These are phyloP conservation scores for Oryza punctata DNA, from an alignment of 176 grass and related monocot species.

Conservation along the genomic window DNA sequence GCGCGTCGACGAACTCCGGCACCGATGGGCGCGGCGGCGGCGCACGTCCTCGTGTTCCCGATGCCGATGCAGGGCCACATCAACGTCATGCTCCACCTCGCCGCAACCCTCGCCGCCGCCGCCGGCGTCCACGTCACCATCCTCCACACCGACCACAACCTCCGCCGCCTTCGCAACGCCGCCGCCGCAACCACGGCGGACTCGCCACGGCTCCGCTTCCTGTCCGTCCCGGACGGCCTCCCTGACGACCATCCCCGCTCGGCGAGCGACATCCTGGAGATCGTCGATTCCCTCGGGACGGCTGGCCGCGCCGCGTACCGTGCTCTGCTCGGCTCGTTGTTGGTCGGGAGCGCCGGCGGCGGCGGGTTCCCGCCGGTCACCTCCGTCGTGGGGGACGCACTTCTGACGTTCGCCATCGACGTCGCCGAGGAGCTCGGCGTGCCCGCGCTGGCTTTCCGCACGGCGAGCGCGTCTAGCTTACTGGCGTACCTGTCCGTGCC, in stretches of 20 bases:
- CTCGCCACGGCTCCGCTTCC: neutral
- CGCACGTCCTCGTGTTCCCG: neutral
- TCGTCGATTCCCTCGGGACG: neutral
- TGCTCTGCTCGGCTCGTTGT: neutral
- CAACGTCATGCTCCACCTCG: neutral
- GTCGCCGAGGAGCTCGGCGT: conserved; percentile 50
- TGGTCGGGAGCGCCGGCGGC: too few species aligned
- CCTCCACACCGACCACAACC: neutral
- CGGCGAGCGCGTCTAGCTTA: conserved; percentile 32
- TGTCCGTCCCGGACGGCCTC: neutral
- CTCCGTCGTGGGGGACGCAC: neutral
- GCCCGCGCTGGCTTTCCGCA: conserved; percentile 50
- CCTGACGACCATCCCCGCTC: neutral
- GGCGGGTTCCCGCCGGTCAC: neutral
- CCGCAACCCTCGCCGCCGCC: neutral
- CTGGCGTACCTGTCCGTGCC: conserved; percentile 46
- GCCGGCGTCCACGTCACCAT: neutral
- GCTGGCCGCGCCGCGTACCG: neutral
- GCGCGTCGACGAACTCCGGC: too few species aligned
- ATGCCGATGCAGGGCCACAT: neutral
- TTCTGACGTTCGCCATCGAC: conserved; percentile 28
- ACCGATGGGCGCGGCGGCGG: neutral
- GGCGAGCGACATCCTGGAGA: neutral
- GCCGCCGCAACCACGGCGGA: too few species aligned
- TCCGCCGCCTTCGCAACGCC: neutral